Base-by-base conservation (phyloP, 805 yeast species). In the Wickerhamiella occidentalis region DNA sequence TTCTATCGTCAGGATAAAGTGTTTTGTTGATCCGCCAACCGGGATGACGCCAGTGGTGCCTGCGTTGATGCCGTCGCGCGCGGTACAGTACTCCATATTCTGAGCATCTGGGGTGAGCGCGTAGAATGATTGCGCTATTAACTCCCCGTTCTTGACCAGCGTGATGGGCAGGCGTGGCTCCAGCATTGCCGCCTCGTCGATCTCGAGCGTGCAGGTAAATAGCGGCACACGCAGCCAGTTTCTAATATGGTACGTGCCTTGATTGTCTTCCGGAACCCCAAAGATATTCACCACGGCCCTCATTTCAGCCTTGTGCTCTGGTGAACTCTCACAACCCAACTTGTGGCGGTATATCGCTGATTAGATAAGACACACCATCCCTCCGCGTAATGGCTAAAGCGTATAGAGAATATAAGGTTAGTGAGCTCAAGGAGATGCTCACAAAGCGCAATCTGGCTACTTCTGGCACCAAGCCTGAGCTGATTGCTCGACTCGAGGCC, bases 401-500 rank as follows among this genome's bases (percentile, higher is more conserved):
- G 7, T 58, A 58, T 53, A 44, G 42, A 30, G 52, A 60, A 29
- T 53, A 56, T 17, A 65, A 65, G 44, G 95, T 86, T 47, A 78
- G 81, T 15, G 94, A 86, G 68, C 73, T 87, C 64, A 88, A 84
- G 62, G 94, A 83, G 55, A 59, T 76, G 50, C 72, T 87, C 58
- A 80, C 81, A 57, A 64, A 73, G 19, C 78, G 79, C 53, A 82
- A 81, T 1, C 73, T 90, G 46, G 64, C 92, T 2, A 69, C 68
- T 2, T 76, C 77, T 36, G 97, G 97, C 19, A 79, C 85, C 57
- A 90, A 90, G 65, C 79, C 82, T 40, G 96, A 86, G 47, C 72
- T 82, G 52, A 70, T 82, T 49, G 73, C 74, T 26, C 73, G 90
- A 44, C 72, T 82, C 51, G 75, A 71, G 52, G 85, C 78, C 53